Evolutionary conservation across 1,139 yeast species (phyloP).

Genomic region (Diutina catenulata): DNA sequence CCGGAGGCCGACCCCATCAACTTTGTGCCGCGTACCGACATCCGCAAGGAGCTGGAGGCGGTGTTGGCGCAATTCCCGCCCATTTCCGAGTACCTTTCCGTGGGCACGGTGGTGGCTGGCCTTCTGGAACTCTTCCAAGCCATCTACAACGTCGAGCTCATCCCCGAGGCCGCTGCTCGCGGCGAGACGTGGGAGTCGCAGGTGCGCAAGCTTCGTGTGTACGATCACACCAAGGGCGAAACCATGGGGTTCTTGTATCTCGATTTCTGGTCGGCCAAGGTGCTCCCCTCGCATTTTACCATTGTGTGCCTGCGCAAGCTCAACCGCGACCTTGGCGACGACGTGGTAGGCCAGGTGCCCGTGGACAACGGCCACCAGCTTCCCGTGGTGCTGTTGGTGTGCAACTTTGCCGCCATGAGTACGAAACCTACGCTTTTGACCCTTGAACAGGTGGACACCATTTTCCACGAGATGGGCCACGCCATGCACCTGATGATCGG

Average conservation of each 20-base stretch:
- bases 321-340: constrained; percentile 17
- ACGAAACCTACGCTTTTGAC: constrained; percentile 38
- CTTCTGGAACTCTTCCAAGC: constrained; percentile 56
- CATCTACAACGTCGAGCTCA: constrained; percentile 67
- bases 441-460: constrained; percentile 76
- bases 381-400: constrained; percentile 82
- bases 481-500: constrained; percentile 98
- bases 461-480: constrained; percentile 98
- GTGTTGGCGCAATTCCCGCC: neutral
- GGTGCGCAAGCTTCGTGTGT: constrained; percentile 70
- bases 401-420: constrained; percentile 48
- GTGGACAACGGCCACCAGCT: constrained; percentile 54
- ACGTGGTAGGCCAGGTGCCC: constrained; percentile 34
- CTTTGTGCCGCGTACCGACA: no score
- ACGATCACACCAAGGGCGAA: constrained; percentile 17
- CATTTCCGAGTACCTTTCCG: constrained; percentile 56
- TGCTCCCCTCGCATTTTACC: constrained; percentile 85
- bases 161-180: constrained; percentile 46
- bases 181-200: constrained; percentile 88
- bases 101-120: constrained; percentile 83
- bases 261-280: constrained; percentile 37
- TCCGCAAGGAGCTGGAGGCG: no score
- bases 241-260: constrained; percentile 29
- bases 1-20: no score
- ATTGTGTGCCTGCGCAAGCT: constrained; percentile 78